Conservation (phyloP, 352 stramenopile species). For the Globisporangium polare region DNA sequence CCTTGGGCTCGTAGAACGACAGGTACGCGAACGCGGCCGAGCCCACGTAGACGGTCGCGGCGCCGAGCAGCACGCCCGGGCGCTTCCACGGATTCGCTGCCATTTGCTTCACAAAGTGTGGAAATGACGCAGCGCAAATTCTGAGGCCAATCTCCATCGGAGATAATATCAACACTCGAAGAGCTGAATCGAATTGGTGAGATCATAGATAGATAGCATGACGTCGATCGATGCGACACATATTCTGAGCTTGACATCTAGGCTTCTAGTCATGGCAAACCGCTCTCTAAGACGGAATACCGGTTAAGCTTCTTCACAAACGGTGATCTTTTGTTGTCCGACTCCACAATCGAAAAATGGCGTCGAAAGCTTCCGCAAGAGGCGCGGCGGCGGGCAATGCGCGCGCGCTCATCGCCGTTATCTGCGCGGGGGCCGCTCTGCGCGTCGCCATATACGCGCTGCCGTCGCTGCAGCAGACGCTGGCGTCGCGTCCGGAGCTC, state of each 20-base stretch:
- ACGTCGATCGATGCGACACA: too few relatives aligned
- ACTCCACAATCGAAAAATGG: neutral
- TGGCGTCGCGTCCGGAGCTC: slow-evolving; percentile 59
- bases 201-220: too few relatives aligned
- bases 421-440: slow-evolving; percentile 32
- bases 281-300: neutral
- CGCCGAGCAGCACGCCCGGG: slow-evolving; percentile 49
- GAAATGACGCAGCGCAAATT: neutral
- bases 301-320: neutral
- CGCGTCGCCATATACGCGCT: slow-evolving; percentile 37
- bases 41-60: slow-evolving; percentile 52
- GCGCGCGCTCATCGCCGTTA: slow-evolving; percentile 16
- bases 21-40: slow-evolving; percentile 59
- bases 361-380: neutral
- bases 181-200: neutral
- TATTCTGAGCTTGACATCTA: too few relatives aligned
- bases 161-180: neutral
- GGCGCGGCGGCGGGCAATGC: neutral
- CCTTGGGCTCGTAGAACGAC: slow-evolving; percentile 66
- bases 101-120: slow-evolving; percentile 14
- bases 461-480: slow-evolving; percentile 28
- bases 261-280: neutral
- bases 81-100: slow-evolving; percentile 33
- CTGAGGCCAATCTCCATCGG: too few relatives aligned
- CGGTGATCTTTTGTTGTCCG: neutral